Conservation (phyloP, 2,329 filamentous ascomycete species). For the Decorospora gaudefroyi region DNA sequence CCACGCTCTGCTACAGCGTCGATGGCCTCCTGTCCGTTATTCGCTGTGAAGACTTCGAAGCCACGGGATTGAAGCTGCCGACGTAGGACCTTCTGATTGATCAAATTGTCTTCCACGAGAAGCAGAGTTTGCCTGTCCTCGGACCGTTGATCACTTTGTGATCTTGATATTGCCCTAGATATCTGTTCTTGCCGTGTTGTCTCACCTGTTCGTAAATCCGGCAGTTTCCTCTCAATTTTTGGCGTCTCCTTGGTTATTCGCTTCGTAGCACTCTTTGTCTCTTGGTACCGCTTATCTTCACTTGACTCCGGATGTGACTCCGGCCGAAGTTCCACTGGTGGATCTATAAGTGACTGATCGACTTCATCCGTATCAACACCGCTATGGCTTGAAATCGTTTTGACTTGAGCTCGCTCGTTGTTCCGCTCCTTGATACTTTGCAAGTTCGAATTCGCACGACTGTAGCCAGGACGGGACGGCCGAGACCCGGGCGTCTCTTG, state of each 20-base stretch:
- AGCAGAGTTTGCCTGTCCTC: constrained; percentile 40
- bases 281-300: constrained; percentile 28
- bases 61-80: constrained; percentile 55
- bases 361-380: constrained; percentile 19
- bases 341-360: constrained; percentile 38
- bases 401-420: constrained; percentile 20
- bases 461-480: constrained; percentile 32
- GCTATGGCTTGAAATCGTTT: constrained; percentile 12
- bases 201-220: constrained; percentile 30
- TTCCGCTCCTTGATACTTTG: constrained; percentile 31
- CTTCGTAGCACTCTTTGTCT: constrained; percentile 27
- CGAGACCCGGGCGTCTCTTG: constrained; percentile 16
- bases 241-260: constrained; percentile 14
- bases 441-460: constrained; percentile 36
- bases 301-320: constrained; percentile 35
- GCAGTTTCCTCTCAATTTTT: constrained; percentile 16
- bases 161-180: constrained; percentile 24
- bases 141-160: constrained; percentile 25
- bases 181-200: constrained; percentile 29
- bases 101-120: constrained; percentile 56
- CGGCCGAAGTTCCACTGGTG: constrained; percentile 37
- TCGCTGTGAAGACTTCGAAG: constrained; percentile 50
- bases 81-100: constrained; percentile 56
- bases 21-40: constrained; percentile 54
- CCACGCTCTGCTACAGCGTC: constrained; percentile 44